Percentiles rank a stretch among this genome's conserved stretches.
Evolutionary conservation across 129 eudicot species (phyloP).

Genomic region (Dittrichia graveolens): DNA sequence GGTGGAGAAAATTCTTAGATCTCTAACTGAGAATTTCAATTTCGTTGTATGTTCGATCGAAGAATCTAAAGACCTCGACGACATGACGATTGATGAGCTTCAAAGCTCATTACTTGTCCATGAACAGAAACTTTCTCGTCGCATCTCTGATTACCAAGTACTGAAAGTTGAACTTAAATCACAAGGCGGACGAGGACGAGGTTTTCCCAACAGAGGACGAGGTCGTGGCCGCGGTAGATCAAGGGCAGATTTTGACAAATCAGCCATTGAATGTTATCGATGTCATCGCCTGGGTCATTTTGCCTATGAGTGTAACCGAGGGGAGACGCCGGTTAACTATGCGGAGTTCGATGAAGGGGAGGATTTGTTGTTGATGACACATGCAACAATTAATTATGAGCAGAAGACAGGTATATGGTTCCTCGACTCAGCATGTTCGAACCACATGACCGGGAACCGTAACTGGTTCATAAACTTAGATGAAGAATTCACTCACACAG

Average conservation of each 20-base stretch:
- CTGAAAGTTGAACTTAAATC: too few species aligned
- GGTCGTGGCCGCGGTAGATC: neutral
- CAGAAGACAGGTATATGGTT: neutral
- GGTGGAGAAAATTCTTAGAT: too few species aligned
- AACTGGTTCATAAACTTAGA: neutral
- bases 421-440: neutral
- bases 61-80: too few species aligned
- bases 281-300: neutral
- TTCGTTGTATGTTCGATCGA: too few species aligned
- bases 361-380: neutral
- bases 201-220: neutral
- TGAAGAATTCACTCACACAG: neutral
- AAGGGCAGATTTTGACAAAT: neutral
- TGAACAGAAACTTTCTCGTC: too few species aligned
- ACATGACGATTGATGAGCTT: too few species aligned
- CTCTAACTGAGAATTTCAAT: too few species aligned
- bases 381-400: neutral
- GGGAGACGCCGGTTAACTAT: neutral
- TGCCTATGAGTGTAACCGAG: neutral
- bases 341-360: neutral
- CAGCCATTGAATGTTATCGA: neutral
- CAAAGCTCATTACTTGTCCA: too few species aligned
- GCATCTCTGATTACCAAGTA: too few species aligned
- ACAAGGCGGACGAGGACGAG: neutral
- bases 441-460: neutral